A percentile compares a stretch with the other conserved stretches of the same genome.
Conservation (phyloP, 2,329 filamentous ascomycete genomes). For the Aspergillus glaucus region DNA sequence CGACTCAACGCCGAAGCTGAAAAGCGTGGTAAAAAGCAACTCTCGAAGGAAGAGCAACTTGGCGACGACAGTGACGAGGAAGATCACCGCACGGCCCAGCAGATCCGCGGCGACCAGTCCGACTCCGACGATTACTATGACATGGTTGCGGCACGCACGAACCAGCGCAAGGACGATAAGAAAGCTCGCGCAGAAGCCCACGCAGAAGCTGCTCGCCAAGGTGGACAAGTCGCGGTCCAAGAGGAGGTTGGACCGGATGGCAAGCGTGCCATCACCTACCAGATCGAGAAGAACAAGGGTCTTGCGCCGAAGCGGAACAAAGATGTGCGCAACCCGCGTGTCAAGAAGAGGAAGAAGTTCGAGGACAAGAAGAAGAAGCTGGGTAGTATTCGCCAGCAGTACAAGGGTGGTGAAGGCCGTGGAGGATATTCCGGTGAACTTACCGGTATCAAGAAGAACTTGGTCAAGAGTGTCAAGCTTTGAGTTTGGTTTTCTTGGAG, state of each 20-base stretch:
- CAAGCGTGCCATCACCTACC: constrained; percentile 86
- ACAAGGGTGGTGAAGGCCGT: constrained; percentile 75
- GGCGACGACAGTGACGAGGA: constrained; percentile 65
- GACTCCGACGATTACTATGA: constrained; percentile 68
- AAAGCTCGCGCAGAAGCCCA: constrained; percentile 59
- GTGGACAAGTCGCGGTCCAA: constrained; percentile 57
- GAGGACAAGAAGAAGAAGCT: constrained; percentile 98
- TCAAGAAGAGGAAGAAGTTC: constrained; percentile 97
- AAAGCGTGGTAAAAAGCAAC: constrained; percentile 63
- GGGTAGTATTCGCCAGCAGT: constrained; percentile 74
- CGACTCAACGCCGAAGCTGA: constrained; percentile 85
- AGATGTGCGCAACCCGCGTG: constrained; percentile 86
- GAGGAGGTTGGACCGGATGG: constrained; percentile 72
- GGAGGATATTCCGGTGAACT: constrained; percentile 86
- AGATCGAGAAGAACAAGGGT: constrained; percentile 97
- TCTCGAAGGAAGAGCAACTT: constrained; percentile 59
- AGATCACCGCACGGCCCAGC: constrained; percentile 49
- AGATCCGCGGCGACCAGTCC: constrained; percentile 36
- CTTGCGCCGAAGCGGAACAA: constrained; percentile 84
- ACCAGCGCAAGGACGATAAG: constrained; percentile 62
- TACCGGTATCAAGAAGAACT: constrained; percentile 88
- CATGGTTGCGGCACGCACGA: constrained; percentile 61
- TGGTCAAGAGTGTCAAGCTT: constrained; percentile 91
- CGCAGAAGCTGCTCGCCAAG: constrained; percentile 48
- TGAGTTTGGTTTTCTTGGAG: constrained; percentile 36